Evolutionary conservation across 2,329 filamentous ascomycete genomes (phyloP).

Genomic region (Fusarium austroafricanum): DNA sequence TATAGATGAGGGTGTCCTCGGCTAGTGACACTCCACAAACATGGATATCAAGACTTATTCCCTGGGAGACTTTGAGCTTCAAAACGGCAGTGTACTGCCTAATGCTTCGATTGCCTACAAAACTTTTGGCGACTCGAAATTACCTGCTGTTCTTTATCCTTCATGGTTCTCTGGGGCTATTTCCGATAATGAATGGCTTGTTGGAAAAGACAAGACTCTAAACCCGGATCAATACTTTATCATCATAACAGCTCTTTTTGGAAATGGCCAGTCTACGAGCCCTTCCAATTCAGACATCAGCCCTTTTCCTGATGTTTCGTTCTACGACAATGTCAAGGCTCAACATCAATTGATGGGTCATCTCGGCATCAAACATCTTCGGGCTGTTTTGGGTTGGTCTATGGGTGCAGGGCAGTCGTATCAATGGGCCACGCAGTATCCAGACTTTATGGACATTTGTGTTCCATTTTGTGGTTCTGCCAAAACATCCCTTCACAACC

Average conservation of each 20-base stretch:
- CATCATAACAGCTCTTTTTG: constrained; percentile 63
- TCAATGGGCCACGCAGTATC: constrained; percentile 62
- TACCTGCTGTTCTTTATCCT: constrained; percentile 79
- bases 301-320: constrained; percentile 58
- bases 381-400: constrained; percentile 65
- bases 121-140: constrained; percentile 72
- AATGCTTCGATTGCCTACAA: constrained; percentile 80
- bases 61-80: constrained; percentile 74
- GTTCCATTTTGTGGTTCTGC: constrained; percentile 64
- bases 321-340: constrained; percentile 64
- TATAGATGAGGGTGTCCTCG: constrained; percentile 3
- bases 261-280: constrained; percentile 65
- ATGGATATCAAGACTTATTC: constrained; percentile 54
- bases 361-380: constrained; percentile 57
- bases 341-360: constrained; percentile 58
- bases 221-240: constrained; percentile 66
- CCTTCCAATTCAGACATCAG: constrained; percentile 59
- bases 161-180: constrained; percentile 76
- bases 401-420: constrained; percentile 68
- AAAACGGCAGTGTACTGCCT: constrained; percentile 70
- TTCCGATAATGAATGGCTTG: constrained; percentile 79
- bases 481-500: constrained; percentile 63
- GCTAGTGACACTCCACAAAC: neutral
- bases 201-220: constrained; percentile 73
- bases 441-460: constrained; percentile 58